Percentiles rank a stretch among this genome's conserved stretches.
Conservation (phyloP, 148 eudicot species). For the Fagopyrum esculentum region DNA sequence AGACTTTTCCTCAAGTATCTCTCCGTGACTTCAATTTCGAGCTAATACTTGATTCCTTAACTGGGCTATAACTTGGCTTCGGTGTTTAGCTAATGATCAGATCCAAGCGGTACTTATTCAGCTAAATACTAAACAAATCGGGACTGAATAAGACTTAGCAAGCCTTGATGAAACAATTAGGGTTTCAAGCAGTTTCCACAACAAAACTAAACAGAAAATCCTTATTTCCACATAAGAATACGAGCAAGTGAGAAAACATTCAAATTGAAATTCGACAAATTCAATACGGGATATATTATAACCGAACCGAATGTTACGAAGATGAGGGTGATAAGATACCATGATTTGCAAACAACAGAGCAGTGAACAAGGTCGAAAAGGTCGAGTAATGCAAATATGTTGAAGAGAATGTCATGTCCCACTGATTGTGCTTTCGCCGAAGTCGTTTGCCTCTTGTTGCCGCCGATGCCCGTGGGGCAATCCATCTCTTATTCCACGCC, state of each 20-base stretch:
- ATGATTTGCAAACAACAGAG: conserved; percentile 70
- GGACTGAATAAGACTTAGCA: not conserved
- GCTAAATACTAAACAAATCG: not conserved
- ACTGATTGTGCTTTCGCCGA: conserved; percentile 24
- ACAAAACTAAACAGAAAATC: not conserved
- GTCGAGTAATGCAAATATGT: conserved; percentile 56
- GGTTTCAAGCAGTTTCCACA: not conserved
- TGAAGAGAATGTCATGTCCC: conserved; percentile 40
- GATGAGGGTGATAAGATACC: conserved; percentile 30
- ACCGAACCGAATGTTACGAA: not conserved
- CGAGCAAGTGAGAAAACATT: not conserved
- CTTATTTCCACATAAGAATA: too few species aligned
- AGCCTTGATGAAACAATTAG: not conserved
- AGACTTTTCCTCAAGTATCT: too few species aligned
- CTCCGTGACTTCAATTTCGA: too few species aligned
- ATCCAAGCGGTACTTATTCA: not conserved
- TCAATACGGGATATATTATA: not conserved
- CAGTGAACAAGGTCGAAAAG: conserved; percentile 61
- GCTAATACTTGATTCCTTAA: too few species aligned
- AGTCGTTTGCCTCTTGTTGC: conserved; percentile 20
- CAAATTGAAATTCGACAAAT: not conserved
- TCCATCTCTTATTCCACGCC: conserved; percentile 20
- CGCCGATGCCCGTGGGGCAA: conserved; percentile 15
- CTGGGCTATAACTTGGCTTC: too few species aligned
- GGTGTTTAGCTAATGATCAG: not conserved